phyloP scores from a whole-genome alignment of 176 grass and related monocot genomes.

The Bonia amplexicaulis region DNA sequence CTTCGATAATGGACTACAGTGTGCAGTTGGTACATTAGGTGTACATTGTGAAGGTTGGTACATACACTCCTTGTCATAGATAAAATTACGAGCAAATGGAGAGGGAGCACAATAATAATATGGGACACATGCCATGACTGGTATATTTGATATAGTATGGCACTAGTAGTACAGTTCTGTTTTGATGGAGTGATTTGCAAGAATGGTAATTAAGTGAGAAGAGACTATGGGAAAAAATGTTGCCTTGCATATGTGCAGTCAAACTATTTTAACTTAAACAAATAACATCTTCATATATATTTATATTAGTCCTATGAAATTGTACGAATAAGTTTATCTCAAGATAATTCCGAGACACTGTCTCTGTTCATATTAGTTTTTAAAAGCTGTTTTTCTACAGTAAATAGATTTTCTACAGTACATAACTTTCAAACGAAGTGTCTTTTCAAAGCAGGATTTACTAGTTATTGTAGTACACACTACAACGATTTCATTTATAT shows the following conservation, averaged over 20 bases:
- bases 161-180: not conserved
- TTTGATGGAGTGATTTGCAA: not conserved
- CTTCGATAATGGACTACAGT: not conserved
- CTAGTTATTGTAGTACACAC: too few relatives aligned
- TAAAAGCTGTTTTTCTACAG: too few relatives aligned
- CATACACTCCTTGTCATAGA: not conserved
- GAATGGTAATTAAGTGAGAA: not conserved
- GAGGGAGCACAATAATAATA: not conserved
- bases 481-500: too few relatives aligned
- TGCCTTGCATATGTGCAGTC: not conserved
- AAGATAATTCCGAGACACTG: not conserved
- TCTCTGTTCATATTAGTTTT: too few relatives aligned
- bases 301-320: not conserved
- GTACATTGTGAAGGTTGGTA: not conserved
- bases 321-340: not conserved
- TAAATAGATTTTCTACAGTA: too few relatives aligned
- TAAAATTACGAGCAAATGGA: not conserved
- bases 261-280: not conserved
- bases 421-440: accelerated
- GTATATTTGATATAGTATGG: not conserved
- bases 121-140: not conserved
- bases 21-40: not conserved
- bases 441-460: too few relatives aligned
- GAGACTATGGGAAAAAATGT: not conserved
- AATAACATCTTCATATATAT: not conserved